Percentiles rank a stretch among this genome's conserved stretches.
Evolutionary conservation across 371 early-diverging fungal species (phyloP).

Genomic region (Saksenaea oblongispora): DNA sequence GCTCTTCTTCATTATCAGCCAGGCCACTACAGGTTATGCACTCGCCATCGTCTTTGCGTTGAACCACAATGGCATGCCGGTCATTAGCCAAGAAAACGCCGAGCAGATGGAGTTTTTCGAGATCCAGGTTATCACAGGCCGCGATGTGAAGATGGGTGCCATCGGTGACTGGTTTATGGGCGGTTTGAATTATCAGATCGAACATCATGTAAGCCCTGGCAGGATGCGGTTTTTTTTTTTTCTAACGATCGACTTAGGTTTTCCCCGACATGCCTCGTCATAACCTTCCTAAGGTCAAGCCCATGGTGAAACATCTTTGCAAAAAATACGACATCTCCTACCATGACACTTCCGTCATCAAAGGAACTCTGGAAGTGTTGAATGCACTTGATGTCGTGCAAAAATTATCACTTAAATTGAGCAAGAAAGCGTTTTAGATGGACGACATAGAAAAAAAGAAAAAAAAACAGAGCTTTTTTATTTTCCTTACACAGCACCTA

Average conservation of each 20-base stretch:
- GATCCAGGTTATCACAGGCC: slow-evolving; percentile 79
- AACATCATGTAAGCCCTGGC: slow-evolving; percentile 65
- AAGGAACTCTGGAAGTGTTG: slow-evolving; percentile 78
- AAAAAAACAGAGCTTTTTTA: background rate
- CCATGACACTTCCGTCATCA: slow-evolving; percentile 68
- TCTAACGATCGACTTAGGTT: slow-evolving; percentile 44
- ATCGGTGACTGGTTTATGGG: slow-evolving; percentile 85
- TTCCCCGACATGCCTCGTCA: slow-evolving; percentile 87
- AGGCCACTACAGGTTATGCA: slow-evolving; percentile 77
- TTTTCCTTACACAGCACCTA: background rate
- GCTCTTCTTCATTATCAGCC: slow-evolving; percentile 68
- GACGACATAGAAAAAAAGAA: background rate
- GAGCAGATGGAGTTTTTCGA: slow-evolving; percentile 76
- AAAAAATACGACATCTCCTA: slow-evolving; percentile 72
- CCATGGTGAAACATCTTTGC: slow-evolving; percentile 69
- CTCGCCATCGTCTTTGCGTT: slow-evolving; percentile 81
- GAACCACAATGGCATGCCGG: slow-evolving; percentile 91
- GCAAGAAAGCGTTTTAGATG: slow-evolving; percentile 43
- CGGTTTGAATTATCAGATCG: slow-evolving; percentile 85
- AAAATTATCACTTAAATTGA: slow-evolving; percentile 56
- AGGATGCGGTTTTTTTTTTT: too few species aligned
- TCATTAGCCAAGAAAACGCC: slow-evolving; percentile 73
- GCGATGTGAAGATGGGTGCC: slow-evolving; percentile 67
- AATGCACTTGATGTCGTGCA: slow-evolving; percentile 62
- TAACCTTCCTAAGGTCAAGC: slow-evolving; percentile 65